Evolutionary conservation across 306 rosid species (phyloP).

Genomic region (Prunus davidiana): DNA sequence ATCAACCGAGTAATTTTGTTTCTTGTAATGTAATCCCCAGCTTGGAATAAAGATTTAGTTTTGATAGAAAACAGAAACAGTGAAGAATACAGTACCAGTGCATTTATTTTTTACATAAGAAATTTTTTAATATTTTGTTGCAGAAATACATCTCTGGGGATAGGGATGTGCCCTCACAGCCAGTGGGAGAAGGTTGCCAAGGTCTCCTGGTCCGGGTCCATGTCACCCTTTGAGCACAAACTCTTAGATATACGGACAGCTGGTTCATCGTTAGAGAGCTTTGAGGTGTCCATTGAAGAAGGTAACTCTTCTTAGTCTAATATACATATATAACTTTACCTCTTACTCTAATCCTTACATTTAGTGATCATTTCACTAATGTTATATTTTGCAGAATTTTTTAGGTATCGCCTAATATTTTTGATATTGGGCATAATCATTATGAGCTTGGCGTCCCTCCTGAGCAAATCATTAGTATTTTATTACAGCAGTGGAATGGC

Average conservation of each 20-base stretch:
- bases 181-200: constrained; percentile 85
- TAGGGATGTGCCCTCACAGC: constrained; percentile 76
- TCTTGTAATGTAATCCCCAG: too few species aligned
- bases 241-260: constrained; percentile 64
- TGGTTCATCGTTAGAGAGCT: constrained; percentile 57
- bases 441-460: constrained; percentile 63
- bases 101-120: not conserved
- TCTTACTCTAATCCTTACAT: not conserved
- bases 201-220: constrained; percentile 67
- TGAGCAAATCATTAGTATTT: constrained; percentile 73
- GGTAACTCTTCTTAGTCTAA: constrained; percentile 40
- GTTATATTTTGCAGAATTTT: constrained; percentile 58
- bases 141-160: constrained; percentile 70
- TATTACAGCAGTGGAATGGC: constrained; percentile 84
- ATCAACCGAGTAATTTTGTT: not conserved
- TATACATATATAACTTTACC: constrained; percentile 6
- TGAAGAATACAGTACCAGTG: not conserved
- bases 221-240: constrained; percentile 84
- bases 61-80: not conserved
- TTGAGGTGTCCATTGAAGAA: constrained; percentile 74
- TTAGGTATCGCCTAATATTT: constrained; percentile 51
- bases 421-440: constrained; percentile 55
- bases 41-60: not conserved
- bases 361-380: constrained; percentile 10
- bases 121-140: constrained; percentile 16